Percentiles rank a stretch among this genome's conserved stretches.
phyloP scores from a whole-genome alignment of 495 filamentous ascomycete genomes.

The Neurospora discreta region DNA sequence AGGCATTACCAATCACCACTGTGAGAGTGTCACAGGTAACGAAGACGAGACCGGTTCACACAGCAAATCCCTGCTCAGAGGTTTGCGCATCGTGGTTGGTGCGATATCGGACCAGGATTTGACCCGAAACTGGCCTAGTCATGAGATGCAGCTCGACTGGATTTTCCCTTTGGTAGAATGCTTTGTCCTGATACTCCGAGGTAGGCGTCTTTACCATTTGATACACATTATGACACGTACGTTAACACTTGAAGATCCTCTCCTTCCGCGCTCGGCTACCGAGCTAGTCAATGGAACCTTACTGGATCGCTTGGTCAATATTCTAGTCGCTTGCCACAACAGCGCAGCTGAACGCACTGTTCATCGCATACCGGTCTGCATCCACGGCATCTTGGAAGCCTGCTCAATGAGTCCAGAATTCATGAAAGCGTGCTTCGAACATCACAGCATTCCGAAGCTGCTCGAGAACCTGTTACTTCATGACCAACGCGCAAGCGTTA shows the following conservation, averaged over 20 bases:
- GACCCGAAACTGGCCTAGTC: constrained; percentile 24
- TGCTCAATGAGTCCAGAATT: constrained; percentile 47
- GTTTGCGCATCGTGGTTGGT: constrained; percentile 34
- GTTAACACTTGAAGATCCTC: constrained; percentile 5
- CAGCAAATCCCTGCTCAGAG: constrained; percentile 22
- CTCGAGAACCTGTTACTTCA: constrained; percentile 30
- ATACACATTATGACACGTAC: background rate
- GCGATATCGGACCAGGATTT: constrained; percentile 35
- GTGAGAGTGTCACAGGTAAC: background rate
- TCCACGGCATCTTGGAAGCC: constrained; percentile 53
- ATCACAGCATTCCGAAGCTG: constrained; percentile 18
- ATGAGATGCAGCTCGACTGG: constrained; percentile 28
- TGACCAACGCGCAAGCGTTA: constrained; percentile 28
- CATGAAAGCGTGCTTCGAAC: constrained; percentile 45
- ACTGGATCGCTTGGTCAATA: constrained; percentile 26
- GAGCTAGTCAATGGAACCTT: constrained; percentile 21
- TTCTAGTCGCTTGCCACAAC: constrained; percentile 12
- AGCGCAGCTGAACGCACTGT: background rate
- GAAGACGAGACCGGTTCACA: constrained; percentile 9
- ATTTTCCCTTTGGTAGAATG: constrained; percentile 31
- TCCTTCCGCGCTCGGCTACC: constrained; percentile 10
- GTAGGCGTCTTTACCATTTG: constrained; percentile 13
- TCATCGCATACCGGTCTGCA: constrained; percentile 32
- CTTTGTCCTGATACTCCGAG: constrained; percentile 31
- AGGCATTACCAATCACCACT: background rate